phyloP scores from a whole-genome alignment of 1,139 yeast genomes.

The Barnettozyma hawaiiensis region DNA sequence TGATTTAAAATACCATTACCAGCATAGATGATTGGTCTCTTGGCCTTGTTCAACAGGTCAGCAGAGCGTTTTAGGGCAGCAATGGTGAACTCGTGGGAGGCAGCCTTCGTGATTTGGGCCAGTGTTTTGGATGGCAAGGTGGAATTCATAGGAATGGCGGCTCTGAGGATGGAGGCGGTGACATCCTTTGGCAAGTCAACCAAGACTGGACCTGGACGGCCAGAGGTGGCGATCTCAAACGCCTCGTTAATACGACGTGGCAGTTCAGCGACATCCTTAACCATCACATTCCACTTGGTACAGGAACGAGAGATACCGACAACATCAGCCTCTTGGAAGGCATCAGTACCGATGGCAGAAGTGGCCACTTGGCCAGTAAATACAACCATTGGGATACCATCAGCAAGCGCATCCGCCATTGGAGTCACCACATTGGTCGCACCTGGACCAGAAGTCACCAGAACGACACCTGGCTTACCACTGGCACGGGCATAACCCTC shows the following conservation, averaged over 20 bases:
- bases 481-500: constrained; percentile 95
- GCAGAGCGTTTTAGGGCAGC: constrained; percentile 78
- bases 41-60: constrained; percentile 68
- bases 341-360: constrained; percentile 92
- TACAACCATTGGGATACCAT: constrained; percentile 97
- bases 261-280: constrained; percentile 85
- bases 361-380: constrained; percentile 98
- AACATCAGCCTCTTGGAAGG: constrained; percentile 98
- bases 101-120: constrained; percentile 62
- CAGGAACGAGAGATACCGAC: constrained; percentile 95
- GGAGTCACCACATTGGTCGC: constrained; percentile 98
- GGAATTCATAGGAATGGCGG: constrained; percentile 80
- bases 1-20: constrained; percentile 87
- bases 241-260: constrained; percentile 97
- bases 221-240: constrained; percentile 90
- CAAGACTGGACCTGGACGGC: constrained; percentile 97
- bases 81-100: constrained; percentile 70
- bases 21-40: constrained; percentile 82
- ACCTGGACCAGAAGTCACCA: constrained; percentile 98
- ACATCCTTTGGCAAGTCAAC: constrained; percentile 98
- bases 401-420: constrained; percentile 95
- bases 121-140: constrained; percentile 82
- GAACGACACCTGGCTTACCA: constrained; percentile 97
- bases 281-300: constrained; percentile 99
- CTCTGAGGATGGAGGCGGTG: constrained; percentile 82